Evolutionary conservation across 2,329 filamentous ascomycete genomes (phyloP), one percentile per base, ranked within the genome.

Genomic region (Tolypocladium capitatum): DNA sequence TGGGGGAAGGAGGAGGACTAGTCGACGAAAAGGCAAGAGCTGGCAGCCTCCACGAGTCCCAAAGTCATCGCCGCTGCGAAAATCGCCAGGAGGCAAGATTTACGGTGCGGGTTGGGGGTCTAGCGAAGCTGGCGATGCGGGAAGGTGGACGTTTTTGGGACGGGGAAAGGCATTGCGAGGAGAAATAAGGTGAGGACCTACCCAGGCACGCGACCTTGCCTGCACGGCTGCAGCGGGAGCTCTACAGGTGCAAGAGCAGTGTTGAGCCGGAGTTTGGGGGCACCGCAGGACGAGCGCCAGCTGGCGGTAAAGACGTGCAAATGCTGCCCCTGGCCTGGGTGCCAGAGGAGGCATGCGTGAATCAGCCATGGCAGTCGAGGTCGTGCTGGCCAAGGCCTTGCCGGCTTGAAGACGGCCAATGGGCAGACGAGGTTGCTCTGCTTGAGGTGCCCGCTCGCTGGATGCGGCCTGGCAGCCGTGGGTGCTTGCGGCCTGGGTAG

Each of bases 21-120:
- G 36, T 43, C 41, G 41, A 46, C 32, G 35, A 49, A 46, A 43
- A 41, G 52, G 55, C 51, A 56, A 52, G 49, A 56, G 49, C 53
- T 51, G 58, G 56, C 60, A 58, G 58, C 59, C 55, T 56, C 52
- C 51, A 50, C 50, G 47, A 46, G 46, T 41, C 35, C 47, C 48
- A 45, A 18, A 40, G 27, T 45, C 38, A 51, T 49, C 36, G 35
- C 47, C 45, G 43, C 43, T 21, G 14, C 24, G n/a, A 36, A 46
- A n/a, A 52, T 53, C 45, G 55, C 53, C 55, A 46, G 53, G 52
- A 52, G 49, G 47, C 49, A 51, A 44, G 47, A 43, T 48, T 46
- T 49, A 51, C 43, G 58, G 59, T 56, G 61, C 52, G 56, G 56
- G 48, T 46, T 35, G 45, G 47, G 40, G 27, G 38, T 43, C 45